Evolutionary conservation across 805 yeast species (phyloP), one percentile per base, ranked within the genome.

Genomic region (Ogataea salicorniae): DNA sequence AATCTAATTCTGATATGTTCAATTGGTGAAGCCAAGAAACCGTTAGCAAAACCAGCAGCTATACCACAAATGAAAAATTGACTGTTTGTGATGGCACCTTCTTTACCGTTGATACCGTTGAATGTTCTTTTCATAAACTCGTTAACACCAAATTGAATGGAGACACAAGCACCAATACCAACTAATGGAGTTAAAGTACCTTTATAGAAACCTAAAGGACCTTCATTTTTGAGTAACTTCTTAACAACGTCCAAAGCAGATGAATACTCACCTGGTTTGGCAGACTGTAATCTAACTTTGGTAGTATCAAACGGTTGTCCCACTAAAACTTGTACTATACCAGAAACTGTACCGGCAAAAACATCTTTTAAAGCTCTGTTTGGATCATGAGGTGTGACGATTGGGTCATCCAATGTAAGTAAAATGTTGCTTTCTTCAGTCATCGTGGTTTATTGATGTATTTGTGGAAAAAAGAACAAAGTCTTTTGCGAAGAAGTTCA

Each of bases 231-330:
- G 36, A 92, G 39, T 46, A 94, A 72, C 56, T 81, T 76, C 60
- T 77, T 77, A 18, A 90, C 81, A 11, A 89, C 96, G 57, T 89
- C 95, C 47, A 79, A 56, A 0, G 96, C 84, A 5, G 65, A 58
- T 18, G 67, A 68, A 58, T 85, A 87, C 16, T 79, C 75, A 5
- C 95, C 94, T 34, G 82, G 82, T 2, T 90, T 82, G 1, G 91
- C 89, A 2, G 95, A 84, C 62, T 94, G 98, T 42, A 94, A 73
- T 45, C 99, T 75, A 18, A 94, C 98, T 68, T 92, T 92, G 40
- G 94, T 87, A 9, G 96, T 87, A 64, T 91, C 98, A 61, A 92
- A 92, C 7, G 98, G 97, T 68, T 94, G 98, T 22, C 99, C 99
- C 14, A 85, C 87, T 34, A 94, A 71, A 7, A 94, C 98, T 69